Base-by-base conservation (phyloP, 495 filamentous ascomycete genomes). In the Penicillium turbatum region DNA sequence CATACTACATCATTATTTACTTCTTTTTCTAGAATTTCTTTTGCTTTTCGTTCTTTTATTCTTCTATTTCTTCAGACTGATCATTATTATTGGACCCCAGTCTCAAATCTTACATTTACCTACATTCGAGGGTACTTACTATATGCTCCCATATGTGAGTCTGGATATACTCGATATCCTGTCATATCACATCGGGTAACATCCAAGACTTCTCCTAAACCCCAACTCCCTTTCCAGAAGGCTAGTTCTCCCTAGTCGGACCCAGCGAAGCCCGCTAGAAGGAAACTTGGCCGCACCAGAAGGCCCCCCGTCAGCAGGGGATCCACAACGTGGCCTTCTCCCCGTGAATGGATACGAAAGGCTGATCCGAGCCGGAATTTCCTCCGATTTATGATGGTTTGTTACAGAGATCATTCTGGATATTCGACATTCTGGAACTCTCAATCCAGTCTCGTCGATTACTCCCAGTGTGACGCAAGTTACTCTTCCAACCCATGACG, bases 291-390 rank as follows among this genome's bases (percentile, higher is more conserved):
- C 60, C 54, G 65, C 67, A 63, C 65, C 62, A 72, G 66, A 72
- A 65, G 69, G 57, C 56, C 59, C 56, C 59, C 64, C 57, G 61
- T 68, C 68, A 67, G 60, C 62, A 56, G 38, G 57, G 69, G 70
- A 58, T 70, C 70, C 70, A 71, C 70, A 66, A 64, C 64, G 61
- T 71, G 61, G 60, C 34, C 53, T 63, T 68, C 61, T 55, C 66
- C 60, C 65, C 66, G 60, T 69, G 64, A 54, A 63, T 70, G 68
- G 70, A 68, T 64, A 60, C 59, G 42, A 60, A 51, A 59, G 40
- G 69, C 58, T 64, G 71, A 72, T 72, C 70, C 68, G 63, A 69
- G 69, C 61, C 55, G 51, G 38, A 61, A 51, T 53, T 46, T 37
- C 27, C 27, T 43, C 21, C 21, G 21, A 24, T 36, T 26, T 35